phyloP scores from a whole-genome alignment of 768 basidiomycete genomes.

The Auricularia sp. region DNA sequence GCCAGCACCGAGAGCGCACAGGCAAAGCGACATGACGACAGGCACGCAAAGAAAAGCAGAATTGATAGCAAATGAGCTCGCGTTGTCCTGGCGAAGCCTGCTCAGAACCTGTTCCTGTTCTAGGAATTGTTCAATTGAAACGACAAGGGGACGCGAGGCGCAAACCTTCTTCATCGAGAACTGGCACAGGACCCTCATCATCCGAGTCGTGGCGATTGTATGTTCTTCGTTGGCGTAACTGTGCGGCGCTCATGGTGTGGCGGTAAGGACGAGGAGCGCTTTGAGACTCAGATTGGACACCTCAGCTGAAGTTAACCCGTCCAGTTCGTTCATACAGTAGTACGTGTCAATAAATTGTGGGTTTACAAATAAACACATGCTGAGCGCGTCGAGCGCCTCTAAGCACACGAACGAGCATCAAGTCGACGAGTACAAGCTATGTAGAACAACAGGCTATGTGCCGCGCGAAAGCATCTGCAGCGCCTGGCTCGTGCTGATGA shows the following conservation, averaged over 20 bases:
- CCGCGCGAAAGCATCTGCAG: background rate
- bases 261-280: too few species aligned
- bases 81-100: background rate
- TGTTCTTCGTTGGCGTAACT: background rate
- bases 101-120: background rate
- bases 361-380: too few species aligned
- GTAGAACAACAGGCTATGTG: background rate
- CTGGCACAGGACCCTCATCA: background rate
- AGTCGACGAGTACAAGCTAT: too few species aligned
- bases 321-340: too few species aligned
- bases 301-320: too few species aligned
- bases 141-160: background rate
- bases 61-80: background rate
- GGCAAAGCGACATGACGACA: background rate
- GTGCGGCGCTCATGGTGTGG: too few species aligned
- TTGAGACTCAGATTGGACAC: too few species aligned
- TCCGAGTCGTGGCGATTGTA: background rate
- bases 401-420: too few species aligned
- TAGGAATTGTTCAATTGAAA: background rate
- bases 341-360: too few species aligned
- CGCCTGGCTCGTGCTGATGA: background rate
- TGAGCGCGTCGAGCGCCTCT: too few species aligned
- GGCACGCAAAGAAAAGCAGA: background rate
- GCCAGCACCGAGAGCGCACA: background rate
- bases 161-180: background rate